A percentile compares a stretch with the other conserved stretches of the same genome.
Evolutionary conservation across 1,284 basidiomycete species (phyloP).

Genomic region (Fistulina hepatica): DNA sequence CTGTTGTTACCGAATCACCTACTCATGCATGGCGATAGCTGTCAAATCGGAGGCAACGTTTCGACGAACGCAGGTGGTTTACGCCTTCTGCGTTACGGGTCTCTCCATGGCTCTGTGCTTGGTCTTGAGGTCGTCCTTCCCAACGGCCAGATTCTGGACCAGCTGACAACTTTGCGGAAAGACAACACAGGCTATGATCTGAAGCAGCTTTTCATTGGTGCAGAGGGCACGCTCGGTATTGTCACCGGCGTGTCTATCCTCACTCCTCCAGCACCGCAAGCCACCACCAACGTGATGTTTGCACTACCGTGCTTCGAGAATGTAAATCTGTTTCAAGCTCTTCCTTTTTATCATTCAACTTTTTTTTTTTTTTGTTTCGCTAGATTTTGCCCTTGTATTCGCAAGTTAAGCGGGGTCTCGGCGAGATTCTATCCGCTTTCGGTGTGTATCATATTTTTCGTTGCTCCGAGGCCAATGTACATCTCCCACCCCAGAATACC

Average conservation of each 20-base stretch:
- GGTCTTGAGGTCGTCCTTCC: conserved; percentile 97
- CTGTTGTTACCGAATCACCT: background rate
- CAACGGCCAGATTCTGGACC: conserved; percentile 90
- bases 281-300: conserved; percentile 71
- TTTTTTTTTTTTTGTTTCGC: too few species aligned
- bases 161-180: conserved; percentile 79
- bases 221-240: conserved; percentile 92
- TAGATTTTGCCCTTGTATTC: conserved; percentile 61
- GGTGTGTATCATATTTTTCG: too few species aligned
- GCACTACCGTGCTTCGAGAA: conserved; percentile 68
- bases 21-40: conserved; percentile 37
- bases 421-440: conserved; percentile 96
- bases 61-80: conserved; percentile 97
- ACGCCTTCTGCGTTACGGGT: conserved; percentile 89
- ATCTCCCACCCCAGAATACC: too few species aligned
- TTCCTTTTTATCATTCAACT: too few species aligned
- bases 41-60: conserved; percentile 97
- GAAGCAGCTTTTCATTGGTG: conserved; percentile 97
- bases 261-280: conserved; percentile 82
- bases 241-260: conserved; percentile 94
- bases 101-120: conserved; percentile 89
- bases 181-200: conserved; percentile 99
- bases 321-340: too few species aligned
- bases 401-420: conserved; percentile 65
- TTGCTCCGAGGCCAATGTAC: too few species aligned